Evolutionary conservation across 805 yeast species (phyloP).

Genomic region (Teunomyces kruisii): DNA sequence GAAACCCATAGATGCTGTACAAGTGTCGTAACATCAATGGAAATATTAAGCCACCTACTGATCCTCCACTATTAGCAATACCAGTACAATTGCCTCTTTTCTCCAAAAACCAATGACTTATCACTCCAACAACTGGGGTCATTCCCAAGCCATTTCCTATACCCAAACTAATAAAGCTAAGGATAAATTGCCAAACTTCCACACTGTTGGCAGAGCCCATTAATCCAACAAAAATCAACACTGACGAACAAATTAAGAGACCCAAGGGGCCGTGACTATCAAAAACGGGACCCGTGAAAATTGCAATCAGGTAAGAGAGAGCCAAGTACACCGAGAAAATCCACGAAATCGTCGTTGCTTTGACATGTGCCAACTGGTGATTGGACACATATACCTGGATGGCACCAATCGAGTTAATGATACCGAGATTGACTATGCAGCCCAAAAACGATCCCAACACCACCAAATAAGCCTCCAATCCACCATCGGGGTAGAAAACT

Average conservation of each 20-base stretch:
- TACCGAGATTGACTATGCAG: constrained; percentile 52
- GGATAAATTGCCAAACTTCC: constrained; percentile 57
- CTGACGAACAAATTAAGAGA: constrained; percentile 44
- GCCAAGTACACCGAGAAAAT: constrained; percentile 58
- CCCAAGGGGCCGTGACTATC: constrained; percentile 57
- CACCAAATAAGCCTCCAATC: constrained; percentile 53
- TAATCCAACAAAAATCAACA: constrained; percentile 47
- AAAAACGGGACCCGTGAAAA: constrained; percentile 59
- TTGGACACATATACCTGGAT: constrained; percentile 58
- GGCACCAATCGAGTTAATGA: constrained; percentile 60
- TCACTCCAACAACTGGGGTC: constrained; percentile 60
- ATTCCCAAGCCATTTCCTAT: constrained; percentile 59
- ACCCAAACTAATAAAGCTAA: constrained; percentile 58
- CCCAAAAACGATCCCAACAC: constrained; percentile 62
- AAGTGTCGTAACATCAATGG: constrained; percentile 17
- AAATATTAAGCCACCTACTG: constrained; percentile 20
- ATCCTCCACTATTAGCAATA: constrained; percentile 49
- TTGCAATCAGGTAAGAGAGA: constrained; percentile 47
- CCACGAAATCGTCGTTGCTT: constrained; percentile 58
- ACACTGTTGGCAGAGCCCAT: constrained; percentile 58
- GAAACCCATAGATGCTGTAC: constrained; percentile 17
- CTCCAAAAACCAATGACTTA: constrained; percentile 63
- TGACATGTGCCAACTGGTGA: constrained; percentile 49
- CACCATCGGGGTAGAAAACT: constrained; percentile 55
- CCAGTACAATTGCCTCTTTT: constrained; percentile 65